These are phyloP conservation scores for Penicillium sp. DNA, from an alignment of 2,329 filamentous ascomycete genomes.

Conservation along the genomic window DNA sequence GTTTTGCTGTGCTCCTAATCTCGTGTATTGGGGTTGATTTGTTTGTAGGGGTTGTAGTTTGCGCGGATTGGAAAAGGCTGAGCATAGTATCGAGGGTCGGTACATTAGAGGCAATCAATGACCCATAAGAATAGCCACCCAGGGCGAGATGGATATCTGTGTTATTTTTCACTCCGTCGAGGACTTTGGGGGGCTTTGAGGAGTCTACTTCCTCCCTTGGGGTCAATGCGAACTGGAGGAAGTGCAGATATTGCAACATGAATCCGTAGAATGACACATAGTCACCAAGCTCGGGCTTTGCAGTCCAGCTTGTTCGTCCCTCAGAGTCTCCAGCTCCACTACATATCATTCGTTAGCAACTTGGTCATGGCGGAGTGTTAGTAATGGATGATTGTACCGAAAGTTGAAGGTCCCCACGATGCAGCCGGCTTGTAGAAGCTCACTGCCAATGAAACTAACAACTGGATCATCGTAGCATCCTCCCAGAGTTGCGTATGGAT, in stretches of 20 bases:
- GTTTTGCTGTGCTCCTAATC: slow-evolving; percentile 68
- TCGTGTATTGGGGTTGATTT: slow-evolving; percentile 64
- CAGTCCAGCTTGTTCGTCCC: slow-evolving; percentile 84
- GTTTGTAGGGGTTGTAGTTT: slow-evolving; percentile 36
- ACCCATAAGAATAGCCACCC: slow-evolving; percentile 88
- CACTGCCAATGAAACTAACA: slow-evolving; percentile 63
- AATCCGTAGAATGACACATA: slow-evolving; percentile 83
- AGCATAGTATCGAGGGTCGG: slow-evolving; percentile 61
- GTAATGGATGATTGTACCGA: slow-evolving; percentile 53
- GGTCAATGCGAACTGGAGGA: slow-evolving; percentile 45
- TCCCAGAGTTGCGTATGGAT: slow-evolving; percentile 87
- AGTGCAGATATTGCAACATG: slow-evolving; percentile 69
- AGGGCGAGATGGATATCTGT: slow-evolving; percentile 53
- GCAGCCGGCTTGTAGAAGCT: slow-evolving; percentile 69
- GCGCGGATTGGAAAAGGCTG: slow-evolving; percentile 56
- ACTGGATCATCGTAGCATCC: slow-evolving; percentile 81
- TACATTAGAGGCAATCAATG: slow-evolving; percentile 73
- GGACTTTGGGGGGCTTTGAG: neutral
- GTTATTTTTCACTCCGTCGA: neutral
- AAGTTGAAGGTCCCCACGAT: slow-evolving; percentile 91
- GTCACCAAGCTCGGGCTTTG: slow-evolving; percentile 75
- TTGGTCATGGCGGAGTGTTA: neutral
- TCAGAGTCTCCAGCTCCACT: slow-evolving; percentile 76
- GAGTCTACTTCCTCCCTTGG: neutral
- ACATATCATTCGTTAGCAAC: slow-evolving; percentile 17